Evolutionary conservation across 768 basidiomycete genomes (phyloP), one percentile per base, ranked within the genome.

Genomic region (Pleurotus salmoneostramineus): DNA sequence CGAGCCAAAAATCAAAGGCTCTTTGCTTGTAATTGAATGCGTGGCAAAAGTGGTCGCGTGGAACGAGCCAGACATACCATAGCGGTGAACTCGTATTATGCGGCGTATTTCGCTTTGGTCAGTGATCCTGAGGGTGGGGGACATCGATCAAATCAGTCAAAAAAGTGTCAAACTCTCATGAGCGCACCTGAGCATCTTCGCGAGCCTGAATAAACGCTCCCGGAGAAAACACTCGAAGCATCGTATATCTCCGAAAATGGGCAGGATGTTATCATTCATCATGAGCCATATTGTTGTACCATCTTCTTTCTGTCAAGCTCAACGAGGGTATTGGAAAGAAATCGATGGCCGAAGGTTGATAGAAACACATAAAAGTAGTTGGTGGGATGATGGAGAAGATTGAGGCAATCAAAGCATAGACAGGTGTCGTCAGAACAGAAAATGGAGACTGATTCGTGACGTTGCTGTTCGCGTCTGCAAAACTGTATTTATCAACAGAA

Each of bases 111-210:
- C 21, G 21, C 21, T 31, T 37, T 55, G 52, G 12, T 6, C 40
- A 34, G 43, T 55, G 52, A 55, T 55, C 52, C 52, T 55, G 50
- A 52, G 34, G 31, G 27, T 32, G 11, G 34, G 15, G 52, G 37
- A 21, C 35, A 55, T 55, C 52, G 52, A 55, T 55, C 52, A 55
- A 45, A 45, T 43, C 50, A 51, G 50, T 51, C 34, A 51, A 35
- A 51, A 51, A 51, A 51, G 33, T n/a, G 8, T 52, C 50, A 34
- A 42, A 34, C 50, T 34, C 50, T 52, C 40, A 43, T 31, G 8
- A 32, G 48, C 48, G 27, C 36, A 55, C 52, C 52, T 55, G 52
- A 43, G 40, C 52, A 55, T 42, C 52, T 43, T 55, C 11, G 37
- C 31, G 52, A 55, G 52, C 52, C 52, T 55, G 52, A 40, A n/a